Evolutionary conservation across 768 basidiomycete genomes (phyloP).

Genomic region (Leccinum variicolor): DNA sequence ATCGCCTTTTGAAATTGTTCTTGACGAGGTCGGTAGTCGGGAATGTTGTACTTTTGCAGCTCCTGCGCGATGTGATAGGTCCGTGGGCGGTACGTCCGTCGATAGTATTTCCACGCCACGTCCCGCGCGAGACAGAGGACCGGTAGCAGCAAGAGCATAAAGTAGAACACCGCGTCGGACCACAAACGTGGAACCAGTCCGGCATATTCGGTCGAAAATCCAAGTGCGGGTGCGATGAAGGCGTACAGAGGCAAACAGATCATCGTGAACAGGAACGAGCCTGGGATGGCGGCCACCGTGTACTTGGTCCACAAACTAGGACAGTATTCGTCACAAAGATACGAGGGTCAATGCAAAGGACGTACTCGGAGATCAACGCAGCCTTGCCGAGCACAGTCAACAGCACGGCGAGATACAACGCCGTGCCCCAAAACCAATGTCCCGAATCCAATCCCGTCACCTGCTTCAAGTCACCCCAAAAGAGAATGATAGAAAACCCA

Average conservation of each 20-base stretch:
- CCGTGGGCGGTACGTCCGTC: constrained; percentile 82
- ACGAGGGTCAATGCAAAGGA: not conserved
- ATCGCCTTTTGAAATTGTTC: constrained; percentile 99
- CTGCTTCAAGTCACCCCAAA: constrained; percentile 90
- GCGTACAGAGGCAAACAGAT: constrained; percentile 89
- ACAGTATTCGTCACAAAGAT: not conserved
- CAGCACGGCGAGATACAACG: constrained; percentile 89
- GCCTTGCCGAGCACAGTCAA: constrained; percentile 97
- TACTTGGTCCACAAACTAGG: constrained; percentile 98
- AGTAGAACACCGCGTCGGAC: constrained; percentile 87
- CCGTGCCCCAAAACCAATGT: constrained; percentile 99
- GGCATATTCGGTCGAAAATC: constrained; percentile 88
- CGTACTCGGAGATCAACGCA: constrained; percentile 95
- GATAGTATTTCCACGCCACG: constrained; percentile 97
- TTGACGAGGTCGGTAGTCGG: constrained; percentile 94
- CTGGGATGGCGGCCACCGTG: constrained; percentile 96
- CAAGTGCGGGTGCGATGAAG: constrained; percentile 76
- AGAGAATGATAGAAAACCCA: constrained; percentile 83
- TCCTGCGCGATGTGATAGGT: constrained; percentile 99
- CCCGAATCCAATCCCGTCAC: constrained; percentile 79
- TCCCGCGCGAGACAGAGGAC: constrained; percentile 83
- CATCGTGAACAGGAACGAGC: constrained; percentile 98
- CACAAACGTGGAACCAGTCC: constrained; percentile 89
- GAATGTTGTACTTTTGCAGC: constrained; percentile 98
- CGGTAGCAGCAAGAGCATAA: constrained; percentile 81